Base-by-base conservation (phyloP, 208 protist species). In the Kentomonas sorsogonicus region DNA sequence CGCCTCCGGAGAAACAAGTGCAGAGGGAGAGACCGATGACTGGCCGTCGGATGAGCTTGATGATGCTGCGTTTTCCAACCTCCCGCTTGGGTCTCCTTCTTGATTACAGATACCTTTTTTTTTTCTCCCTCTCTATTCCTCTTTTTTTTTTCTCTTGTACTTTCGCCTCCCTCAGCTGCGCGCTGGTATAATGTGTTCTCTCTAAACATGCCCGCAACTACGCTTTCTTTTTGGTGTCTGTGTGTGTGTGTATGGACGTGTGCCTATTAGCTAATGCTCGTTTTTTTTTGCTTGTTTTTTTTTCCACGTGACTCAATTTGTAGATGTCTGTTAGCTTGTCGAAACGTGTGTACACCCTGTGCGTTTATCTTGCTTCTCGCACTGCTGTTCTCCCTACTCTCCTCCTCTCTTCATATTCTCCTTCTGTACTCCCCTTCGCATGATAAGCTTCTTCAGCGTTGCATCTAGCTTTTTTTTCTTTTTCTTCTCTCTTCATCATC, bases 231-330 rank as follows among this genome's bases (percentile, higher is more conserved):
- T 43, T 23, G 20, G 3, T 41, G 26, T 23, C 4, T 34, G 3
- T 63, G 25, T 53, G 27, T 53, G 38, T 66, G 38, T 66, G 27
- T 46, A n/a, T 23, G 25, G 58, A 45, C 41, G n/a, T 51, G n/a
- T 11, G 7, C 34, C 44, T 25, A 23, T 20, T 57, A 26, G 15
- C 30, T 16, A 31, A 18, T 5, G 9, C 3, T 38, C 6, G 10
- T 51, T 22, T 45, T 45, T 20, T 3, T 20, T 45, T 45, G 40
- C n/a, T 45, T 45, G 7, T 38, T 11, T 38, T 11, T 38, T 38
- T 38, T 38, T 38, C 33, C 33, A 5, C 33, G 7, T 38, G 5
- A 5, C 33, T 5, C 7, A 38, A 38, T 38, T 38, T 11, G 5
- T 38, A 38, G 7, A 38, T 38, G 5, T 38, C 5, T 15, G 11